Evolutionary conservation across 495 filamentous ascomycete species (phyloP), one percentile per base, ranked within the genome.

Genomic region (Xylaria nigripes): DNA sequence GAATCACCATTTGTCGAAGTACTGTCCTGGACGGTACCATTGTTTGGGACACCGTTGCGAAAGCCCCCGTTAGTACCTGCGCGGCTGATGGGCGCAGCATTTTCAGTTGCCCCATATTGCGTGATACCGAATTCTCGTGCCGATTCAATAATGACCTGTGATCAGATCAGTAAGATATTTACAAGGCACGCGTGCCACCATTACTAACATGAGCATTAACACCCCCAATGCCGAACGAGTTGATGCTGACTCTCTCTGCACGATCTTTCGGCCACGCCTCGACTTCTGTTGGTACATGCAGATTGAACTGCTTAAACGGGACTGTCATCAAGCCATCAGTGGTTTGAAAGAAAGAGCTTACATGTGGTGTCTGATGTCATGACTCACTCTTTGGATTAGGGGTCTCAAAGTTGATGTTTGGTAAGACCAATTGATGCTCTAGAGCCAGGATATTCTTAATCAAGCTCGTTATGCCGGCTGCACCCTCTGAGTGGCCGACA

Each of bases 201-300:
- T 34, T 34, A 34, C 32, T 34, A 4, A 58, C 58, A 18, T 63
- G 76, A 0, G 70, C 68, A 52, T 81, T 81, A 0, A 72, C 58
- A 9, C 79, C 78, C 3, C 78, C 78, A 36, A 74, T 76, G 2
- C 79, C 78, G 50, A 79, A 81, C 15, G 67, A 73, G 51, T 79
- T 81, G 41, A 81, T 63, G 30, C 71, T 70, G 19, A 70, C 63
- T 10, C 72, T 57, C 45, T 65, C 60, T 8, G 59, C 48, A 0
- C 61, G 57, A 41, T 29, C 56, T 0, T 34, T 18, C 1, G 68
- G 68, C 54, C 58, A 67, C 0, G 60, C 47, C 9, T 55, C 61
- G 2, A 61, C 54, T 42, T 64, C 51, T 0, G 58, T n/a, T 0
- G 67, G 64, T 2, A 69, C 65, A 0, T 34, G 48, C n/a, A 68